Percentiles rank a stretch among this genome's conserved stretches.
Conservation (phyloP, 768 basidiomycete species). For the Rubroboletus satanas region DNA sequence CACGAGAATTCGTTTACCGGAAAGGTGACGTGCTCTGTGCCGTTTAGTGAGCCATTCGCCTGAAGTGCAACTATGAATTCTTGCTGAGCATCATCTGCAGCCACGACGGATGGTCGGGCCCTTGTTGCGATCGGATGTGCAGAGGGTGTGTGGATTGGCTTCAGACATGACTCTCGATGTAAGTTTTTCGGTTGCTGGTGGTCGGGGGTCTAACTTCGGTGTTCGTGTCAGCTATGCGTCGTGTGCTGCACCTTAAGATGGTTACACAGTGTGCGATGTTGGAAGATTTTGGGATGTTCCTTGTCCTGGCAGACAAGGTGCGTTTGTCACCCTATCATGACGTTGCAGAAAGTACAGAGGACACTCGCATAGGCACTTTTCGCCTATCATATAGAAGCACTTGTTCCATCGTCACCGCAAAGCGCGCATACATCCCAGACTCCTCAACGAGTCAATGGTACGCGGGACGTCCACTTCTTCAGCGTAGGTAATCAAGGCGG, state of each 20-base stretch:
- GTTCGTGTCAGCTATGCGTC: constrained; percentile 66
- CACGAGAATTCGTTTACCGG: constrained; percentile 72
- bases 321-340: background rate
- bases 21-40: constrained; percentile 92
- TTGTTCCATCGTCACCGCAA: constrained; percentile 82
- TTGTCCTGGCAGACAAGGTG: constrained; percentile 91
- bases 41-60: constrained; percentile 60
- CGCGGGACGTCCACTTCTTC: constrained; percentile 94
- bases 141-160: constrained; percentile 95
- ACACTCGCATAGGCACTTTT: constrained; percentile 60
- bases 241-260: constrained; percentile 88
- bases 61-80: background rate
- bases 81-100: constrained; percentile 37
- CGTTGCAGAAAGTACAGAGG: background rate
- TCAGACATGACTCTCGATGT: constrained; percentile 86
- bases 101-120: constrained; percentile 76
- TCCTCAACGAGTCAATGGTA: constrained; percentile 87
- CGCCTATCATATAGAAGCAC: constrained; percentile 93
- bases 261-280: constrained; percentile 96
- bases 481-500: constrained; percentile 84
- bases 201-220: constrained; percentile 5
- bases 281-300: constrained; percentile 94
- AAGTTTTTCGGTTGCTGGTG: constrained; percentile 4
- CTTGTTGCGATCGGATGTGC: constrained; percentile 93
- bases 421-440: constrained; percentile 66